Evolutionary conservation across 1,139 yeast genomes (phyloP).

Genomic region (Diutina sp.): DNA sequence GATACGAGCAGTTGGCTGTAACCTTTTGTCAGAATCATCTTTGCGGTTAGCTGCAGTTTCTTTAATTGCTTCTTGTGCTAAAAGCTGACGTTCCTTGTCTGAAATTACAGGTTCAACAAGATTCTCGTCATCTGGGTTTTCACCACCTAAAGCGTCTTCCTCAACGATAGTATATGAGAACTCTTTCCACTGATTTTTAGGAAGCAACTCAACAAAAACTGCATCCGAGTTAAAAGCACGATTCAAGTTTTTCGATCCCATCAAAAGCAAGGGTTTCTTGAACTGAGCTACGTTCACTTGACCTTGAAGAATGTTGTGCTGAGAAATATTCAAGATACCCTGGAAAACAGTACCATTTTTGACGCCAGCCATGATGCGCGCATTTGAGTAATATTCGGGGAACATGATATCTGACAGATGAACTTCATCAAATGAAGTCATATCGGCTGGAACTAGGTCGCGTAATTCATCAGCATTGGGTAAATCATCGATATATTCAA

Average conservation of each 20-base stretch:
- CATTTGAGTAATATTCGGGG: constrained; percentile 67
- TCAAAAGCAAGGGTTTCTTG: constrained; percentile 67
- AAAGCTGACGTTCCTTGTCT: constrained; percentile 61
- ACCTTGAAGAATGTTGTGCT: constrained; percentile 85
- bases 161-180: constrained; percentile 75
- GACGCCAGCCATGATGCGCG: constrained; percentile 84
- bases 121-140: constrained; percentile 47
- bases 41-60: constrained; percentile 24
- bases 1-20: constrained; percentile 85
- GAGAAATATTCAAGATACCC: constrained; percentile 69
- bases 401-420: constrained; percentile 39
- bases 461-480: constrained; percentile 68
- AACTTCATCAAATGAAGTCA: constrained; percentile 14
- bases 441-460: constrained; percentile 61
- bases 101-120: constrained; percentile 39
- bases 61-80: constrained; percentile 72
- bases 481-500: constrained; percentile 55
- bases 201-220: constrained; percentile 82
- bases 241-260: constrained; percentile 77
- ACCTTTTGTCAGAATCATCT: constrained; percentile 17
- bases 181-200: constrained; percentile 77
- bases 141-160: constrained; percentile 51
- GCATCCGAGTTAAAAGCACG: constrained; percentile 88
- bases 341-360: constrained; percentile 80
- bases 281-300: constrained; percentile 62